These are phyloP conservation scores for Tetrahymena malaccensis DNA, from an alignment of 73 alveolate genomes.

Conservation along the genomic window DNA sequence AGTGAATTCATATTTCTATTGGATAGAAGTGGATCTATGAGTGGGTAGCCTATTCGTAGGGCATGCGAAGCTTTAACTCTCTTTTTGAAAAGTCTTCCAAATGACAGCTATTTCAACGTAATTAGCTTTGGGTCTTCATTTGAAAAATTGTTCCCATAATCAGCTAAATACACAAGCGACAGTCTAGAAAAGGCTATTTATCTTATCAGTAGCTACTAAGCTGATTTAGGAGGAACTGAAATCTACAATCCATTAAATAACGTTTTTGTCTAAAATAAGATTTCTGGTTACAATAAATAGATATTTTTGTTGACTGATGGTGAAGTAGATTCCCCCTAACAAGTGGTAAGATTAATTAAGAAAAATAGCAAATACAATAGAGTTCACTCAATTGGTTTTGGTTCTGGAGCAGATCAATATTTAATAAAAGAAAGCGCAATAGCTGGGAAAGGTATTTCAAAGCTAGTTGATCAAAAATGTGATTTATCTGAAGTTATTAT, in stretches of 20 bases:
- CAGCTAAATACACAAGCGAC: slow-evolving; percentile 46
- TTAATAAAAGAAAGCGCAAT: neutral
- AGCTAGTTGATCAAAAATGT: neutral
- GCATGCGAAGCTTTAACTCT: slow-evolving; percentile 55
- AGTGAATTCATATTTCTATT: slow-evolving; percentile 49
- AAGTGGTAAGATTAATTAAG: slow-evolving; percentile 39
- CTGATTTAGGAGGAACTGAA: slow-evolving; percentile 76
- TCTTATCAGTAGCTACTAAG: slow-evolving; percentile 36
- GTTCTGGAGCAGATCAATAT: slow-evolving; percentile 9
- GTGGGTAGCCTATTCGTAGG: slow-evolving; percentile 43
- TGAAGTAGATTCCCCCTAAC: slow-evolving; percentile 32
- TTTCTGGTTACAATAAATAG: slow-evolving; percentile 29
- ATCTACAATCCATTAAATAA: slow-evolving; percentile 57
- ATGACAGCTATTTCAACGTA: slow-evolving; percentile 57
- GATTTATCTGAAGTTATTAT: neutral
- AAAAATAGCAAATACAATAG: slow-evolving; percentile 31
- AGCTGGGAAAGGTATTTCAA: neutral
- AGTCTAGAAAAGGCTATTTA: slow-evolving; percentile 44
- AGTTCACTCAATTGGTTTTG: slow-evolving; percentile 57
- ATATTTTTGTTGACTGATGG: slow-evolving; percentile 78
- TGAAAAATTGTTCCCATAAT: neutral
- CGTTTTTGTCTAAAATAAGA: slow-evolving; percentile 43
- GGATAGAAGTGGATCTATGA: slow-evolving; percentile 71
- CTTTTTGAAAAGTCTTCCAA: slow-evolving; percentile 58
- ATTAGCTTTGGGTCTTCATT: slow-evolving; percentile 45